Percentiles rank a stretch among this genome's conserved stretches.
phyloP scores from a whole-genome alignment of 2,329 filamentous ascomycete genomes.

The Thielaviopsis euricoi region DNA sequence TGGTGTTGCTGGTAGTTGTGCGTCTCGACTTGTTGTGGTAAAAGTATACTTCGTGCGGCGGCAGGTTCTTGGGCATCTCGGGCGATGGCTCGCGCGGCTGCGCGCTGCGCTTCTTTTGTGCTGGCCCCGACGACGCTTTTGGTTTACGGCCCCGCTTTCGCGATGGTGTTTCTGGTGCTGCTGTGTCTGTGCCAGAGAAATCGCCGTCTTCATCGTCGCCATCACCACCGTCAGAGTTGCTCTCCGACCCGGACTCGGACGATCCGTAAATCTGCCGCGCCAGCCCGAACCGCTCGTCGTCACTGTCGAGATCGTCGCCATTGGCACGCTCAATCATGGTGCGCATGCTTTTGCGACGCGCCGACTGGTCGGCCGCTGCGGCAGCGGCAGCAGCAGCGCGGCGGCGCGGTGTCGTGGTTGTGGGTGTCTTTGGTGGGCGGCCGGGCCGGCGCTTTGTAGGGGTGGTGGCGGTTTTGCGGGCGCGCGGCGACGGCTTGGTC shows the following conservation, averaged over 20 bases:
- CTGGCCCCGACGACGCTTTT: slow-evolving; percentile 11
- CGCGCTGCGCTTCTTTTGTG: slow-evolving; percentile 16
- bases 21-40: slow-evolving; percentile 74
- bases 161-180: slow-evolving; percentile 30
- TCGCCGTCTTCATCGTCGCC: slow-evolving; percentile 20
- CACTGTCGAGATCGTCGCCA: slow-evolving; percentile 47
- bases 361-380: slow-evolving; percentile 67
- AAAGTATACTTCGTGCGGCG: slow-evolving; percentile 84
- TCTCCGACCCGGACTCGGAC: slow-evolving; percentile 20
- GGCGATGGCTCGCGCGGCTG: slow-evolving; percentile 47
- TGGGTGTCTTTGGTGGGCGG: slow-evolving; percentile 17
- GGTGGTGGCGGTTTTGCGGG: slow-evolving; percentile 14
- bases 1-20: slow-evolving; percentile 76
- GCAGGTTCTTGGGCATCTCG: slow-evolving; percentile 65
- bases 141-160: slow-evolving; percentile 21
- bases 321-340: slow-evolving; percentile 58
- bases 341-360: slow-evolving; percentile 67
- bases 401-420: slow-evolving; percentile 30
- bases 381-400: slow-evolving; percentile 31
- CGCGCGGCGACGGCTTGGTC: slow-evolving; percentile 1
- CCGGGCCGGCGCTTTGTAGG: slow-evolving; percentile 21
- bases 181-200: slow-evolving; percentile 21
- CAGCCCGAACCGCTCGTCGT: slow-evolving; percentile 53
- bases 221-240: slow-evolving; percentile 27
- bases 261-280: slow-evolving; percentile 50